Evolutionary conservation across 164 flowering plant species (phyloP).

Genomic region (Magnolia officinalis): DNA sequence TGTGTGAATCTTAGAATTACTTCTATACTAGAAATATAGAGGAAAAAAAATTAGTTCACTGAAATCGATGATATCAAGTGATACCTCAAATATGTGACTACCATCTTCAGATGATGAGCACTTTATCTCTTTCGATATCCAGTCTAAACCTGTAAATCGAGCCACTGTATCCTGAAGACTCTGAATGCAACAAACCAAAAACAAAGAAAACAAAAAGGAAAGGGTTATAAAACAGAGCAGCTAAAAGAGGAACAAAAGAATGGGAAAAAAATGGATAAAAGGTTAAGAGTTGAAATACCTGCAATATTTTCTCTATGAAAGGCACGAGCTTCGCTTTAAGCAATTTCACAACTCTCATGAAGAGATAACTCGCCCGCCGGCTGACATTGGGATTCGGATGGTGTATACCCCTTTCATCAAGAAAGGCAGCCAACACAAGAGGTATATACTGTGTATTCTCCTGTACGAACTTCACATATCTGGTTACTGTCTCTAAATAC

Average conservation of each 20-base stretch:
- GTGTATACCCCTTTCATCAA: conserved; percentile 93
- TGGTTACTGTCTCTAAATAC: conserved; percentile 78
- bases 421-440: conserved; percentile 67
- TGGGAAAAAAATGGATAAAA: neutral
- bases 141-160: conserved; percentile 52
- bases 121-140: conserved; percentile 42
- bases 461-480: conserved; percentile 77
- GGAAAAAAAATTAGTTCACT: neutral
- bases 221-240: conserved; percentile 1
- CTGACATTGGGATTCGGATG: conserved; percentile 82
- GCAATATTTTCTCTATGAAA: conserved; percentile 78
- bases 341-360: conserved; percentile 85
- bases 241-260: neutral
- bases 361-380: conserved; percentile 89
- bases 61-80: neutral
- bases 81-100: conserved; percentile 95
- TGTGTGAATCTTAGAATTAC: neutral
- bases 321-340: conserved; percentile 88
- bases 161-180: conserved; percentile 81
- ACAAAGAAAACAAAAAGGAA: neutral
- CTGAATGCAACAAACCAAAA: conserved; percentile 31
- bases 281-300: conserved; percentile 42
- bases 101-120: conserved; percentile 78
- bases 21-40: neutral
- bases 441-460: conserved; percentile 77